Percentiles rank a stretch among this genome's conserved stretches.
These are phyloP conservation scores for Tetrapisispora iriomotensis DNA, from an alignment of 805 yeast genomes.

Conservation along the genomic window DNA sequence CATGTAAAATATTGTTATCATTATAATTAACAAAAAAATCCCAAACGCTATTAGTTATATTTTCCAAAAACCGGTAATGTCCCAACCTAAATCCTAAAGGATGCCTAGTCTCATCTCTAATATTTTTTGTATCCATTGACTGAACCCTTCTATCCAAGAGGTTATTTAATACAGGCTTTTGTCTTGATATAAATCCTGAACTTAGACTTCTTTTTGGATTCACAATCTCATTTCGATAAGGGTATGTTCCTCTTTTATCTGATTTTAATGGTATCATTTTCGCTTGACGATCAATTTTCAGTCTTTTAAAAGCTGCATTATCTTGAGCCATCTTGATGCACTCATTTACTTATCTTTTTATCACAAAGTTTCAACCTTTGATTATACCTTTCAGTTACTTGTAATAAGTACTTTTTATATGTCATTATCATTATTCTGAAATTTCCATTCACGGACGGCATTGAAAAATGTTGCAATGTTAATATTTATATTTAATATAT, in stretches of 20 bases:
- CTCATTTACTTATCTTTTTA: background rate
- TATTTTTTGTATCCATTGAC: background rate
- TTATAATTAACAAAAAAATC: background rate
- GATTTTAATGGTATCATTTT: background rate
- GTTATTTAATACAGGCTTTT: background rate
- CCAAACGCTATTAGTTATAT: background rate
- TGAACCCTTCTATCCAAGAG: background rate
- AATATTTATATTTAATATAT: too few relatives aligned
- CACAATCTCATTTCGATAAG: background rate
- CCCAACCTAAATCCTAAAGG: background rate
- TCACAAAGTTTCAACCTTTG: background rate
- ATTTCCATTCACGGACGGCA: too few relatives aligned
- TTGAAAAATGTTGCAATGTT: too few relatives aligned
- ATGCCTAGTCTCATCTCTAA: background rate
- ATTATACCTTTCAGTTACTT: too few relatives aligned
- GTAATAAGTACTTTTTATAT: too few relatives aligned
- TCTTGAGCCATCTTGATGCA: background rate
- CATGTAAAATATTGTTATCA: constrained; percentile 1
- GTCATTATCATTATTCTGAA: too few relatives aligned
- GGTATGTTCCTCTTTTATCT: background rate
- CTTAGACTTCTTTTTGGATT: background rate
- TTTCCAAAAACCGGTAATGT: background rate
- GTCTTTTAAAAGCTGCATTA: background rate
- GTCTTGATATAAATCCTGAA: background rate
- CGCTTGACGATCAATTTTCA: background rate